Base-by-base conservation (phyloP, 495 filamentous ascomycete species). In the Polyplosphaeria fusca region DNA sequence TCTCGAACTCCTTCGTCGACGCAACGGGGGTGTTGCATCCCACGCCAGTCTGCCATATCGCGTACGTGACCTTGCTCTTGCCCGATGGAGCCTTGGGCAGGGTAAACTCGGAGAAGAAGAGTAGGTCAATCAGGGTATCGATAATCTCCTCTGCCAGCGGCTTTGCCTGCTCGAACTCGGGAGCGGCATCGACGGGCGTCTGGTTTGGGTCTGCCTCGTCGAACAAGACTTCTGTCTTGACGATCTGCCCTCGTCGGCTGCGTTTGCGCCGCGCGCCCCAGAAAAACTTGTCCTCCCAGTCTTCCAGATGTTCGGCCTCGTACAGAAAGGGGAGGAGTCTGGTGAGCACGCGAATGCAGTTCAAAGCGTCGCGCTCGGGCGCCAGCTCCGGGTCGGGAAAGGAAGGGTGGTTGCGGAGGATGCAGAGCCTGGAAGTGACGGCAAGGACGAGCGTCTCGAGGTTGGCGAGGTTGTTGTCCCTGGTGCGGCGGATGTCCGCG, bases 1-100 rank as follows among this genome's bases (percentile, higher is more conserved):
- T 91, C 73, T 99, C 93, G 43, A 87, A 82, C 56, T 96, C 88
- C 70, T 88, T 96, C 35, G 80, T 95, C 18, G 91, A 89, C 16
- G 86, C 86, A 69, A 96, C 84, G 1, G 89, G 79, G 5, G 87
- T 88, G 68, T 95, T 95, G 73, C 92, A 97, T 1, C 93, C 93
- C 42, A 99, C 92, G 22, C 93, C 93, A 63, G 87, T 96, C 71
- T 96, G 90, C 93, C 93, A 99, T 63, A 99, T 97, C 30, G 90
- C 85, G 73, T 89, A 95, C 13, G 87, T 87, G 35, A 96, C 86
- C 69, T 95, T 96, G 60, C 78, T 77, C 67, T 87, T 88, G 32
- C 82, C 83, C 40, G 84, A 79, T 11, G 82, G 71, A 3, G 76
- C 71, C 41, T 74, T 68, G 0, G 91, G 91, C 5, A 96, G 78